Percentiles rank a stretch among this genome's conserved stretches.
These are phyloP conservation scores for Ophiostoma piceae DNA, from an alignment of 2,329 filamentous ascomycete species.

Conservation along the genomic window DNA sequence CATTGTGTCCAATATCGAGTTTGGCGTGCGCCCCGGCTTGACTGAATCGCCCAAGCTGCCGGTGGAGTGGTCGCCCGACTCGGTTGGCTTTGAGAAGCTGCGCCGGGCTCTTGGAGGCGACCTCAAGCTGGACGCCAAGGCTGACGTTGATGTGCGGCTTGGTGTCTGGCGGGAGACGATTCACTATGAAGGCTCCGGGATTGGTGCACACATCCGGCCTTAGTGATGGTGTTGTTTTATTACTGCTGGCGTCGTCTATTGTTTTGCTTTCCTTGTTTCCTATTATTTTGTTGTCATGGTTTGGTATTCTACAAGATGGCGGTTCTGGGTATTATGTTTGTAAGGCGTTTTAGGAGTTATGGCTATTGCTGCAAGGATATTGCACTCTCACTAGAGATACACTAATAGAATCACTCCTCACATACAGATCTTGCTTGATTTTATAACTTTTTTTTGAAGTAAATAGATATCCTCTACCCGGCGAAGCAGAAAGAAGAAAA, in stretches of 20 bases:
- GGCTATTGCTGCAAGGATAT: neutral
- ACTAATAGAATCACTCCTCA: neutral
- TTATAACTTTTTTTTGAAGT: slow-evolving; percentile 22
- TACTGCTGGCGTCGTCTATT: neutral
- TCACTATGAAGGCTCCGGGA: slow-evolving; percentile 64
- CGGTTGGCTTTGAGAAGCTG: slow-evolving; percentile 78
- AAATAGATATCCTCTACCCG: slow-evolving; percentile 20
- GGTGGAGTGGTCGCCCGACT: slow-evolving; percentile 71
- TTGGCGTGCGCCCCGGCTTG: slow-evolving; percentile 69
- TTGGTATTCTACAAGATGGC: neutral
- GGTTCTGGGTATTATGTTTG: neutral
- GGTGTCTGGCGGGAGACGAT: slow-evolving; percentile 69
- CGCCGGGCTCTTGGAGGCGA: slow-evolving; percentile 72
- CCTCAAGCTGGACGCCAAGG: slow-evolving; percentile 72
- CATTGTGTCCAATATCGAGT: slow-evolving; percentile 69
- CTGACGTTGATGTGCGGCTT: slow-evolving; percentile 67
- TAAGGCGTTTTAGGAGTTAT: neutral
- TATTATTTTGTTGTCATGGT: neutral
- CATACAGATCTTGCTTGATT: neutral
- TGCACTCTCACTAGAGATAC: neutral
- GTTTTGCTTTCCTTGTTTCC: neutral
- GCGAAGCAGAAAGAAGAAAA: slow-evolving; percentile 23
- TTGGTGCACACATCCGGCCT: slow-evolving; percentile 59
- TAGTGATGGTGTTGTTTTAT: slow-evolving; percentile 29
- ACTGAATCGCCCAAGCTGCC: slow-evolving; percentile 71